Conservation (phyloP, 1,284 basidiomycete species). For the Coniophora puteana region DNA sequence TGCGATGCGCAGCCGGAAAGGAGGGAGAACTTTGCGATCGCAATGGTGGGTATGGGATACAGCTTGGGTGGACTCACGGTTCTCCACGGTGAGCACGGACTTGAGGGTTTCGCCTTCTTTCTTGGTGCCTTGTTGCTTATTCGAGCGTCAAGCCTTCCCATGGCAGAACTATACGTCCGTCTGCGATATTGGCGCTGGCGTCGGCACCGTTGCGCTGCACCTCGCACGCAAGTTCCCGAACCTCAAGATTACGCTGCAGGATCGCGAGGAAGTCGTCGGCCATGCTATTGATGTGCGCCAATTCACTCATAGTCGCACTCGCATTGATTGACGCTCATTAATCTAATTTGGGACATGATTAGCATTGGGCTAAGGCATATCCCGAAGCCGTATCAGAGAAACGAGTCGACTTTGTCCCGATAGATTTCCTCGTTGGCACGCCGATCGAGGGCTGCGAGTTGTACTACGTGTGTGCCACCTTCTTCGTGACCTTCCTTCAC, state of each 20-base stretch:
- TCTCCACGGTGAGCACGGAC: background rate
- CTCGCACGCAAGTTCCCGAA: constrained; percentile 11
- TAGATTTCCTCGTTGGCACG: constrained; percentile 2
- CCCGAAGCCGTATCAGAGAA: background rate
- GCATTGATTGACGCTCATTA: background rate
- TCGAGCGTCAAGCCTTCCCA: constrained; percentile 2
- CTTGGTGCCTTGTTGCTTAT: background rate
- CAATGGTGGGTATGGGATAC: constrained; percentile 1
- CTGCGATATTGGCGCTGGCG: constrained; percentile 17
- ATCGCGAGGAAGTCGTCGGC: constrained; percentile 12
- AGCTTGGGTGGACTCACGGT: background rate
- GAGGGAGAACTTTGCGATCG: constrained; percentile 1
- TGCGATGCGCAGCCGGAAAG: background rate
- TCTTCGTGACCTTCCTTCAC: background rate
- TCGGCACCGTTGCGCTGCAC: constrained; percentile 10
- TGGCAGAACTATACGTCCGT: constrained; percentile 8
- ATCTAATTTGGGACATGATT: background rate
- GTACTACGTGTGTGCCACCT: constrained; percentile 3
- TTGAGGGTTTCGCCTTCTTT: background rate
- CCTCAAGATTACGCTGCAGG: constrained; percentile 15
- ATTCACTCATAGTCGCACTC: background rate
- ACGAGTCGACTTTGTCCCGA: background rate
- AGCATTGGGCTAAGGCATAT: background rate
- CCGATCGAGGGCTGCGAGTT: background rate
- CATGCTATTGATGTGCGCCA: constrained; percentile 4